Evolutionary conservation across 257 asterid species (phyloP), one percentile per base, ranked within the genome.

Genomic region (Striga asiatica): DNA sequence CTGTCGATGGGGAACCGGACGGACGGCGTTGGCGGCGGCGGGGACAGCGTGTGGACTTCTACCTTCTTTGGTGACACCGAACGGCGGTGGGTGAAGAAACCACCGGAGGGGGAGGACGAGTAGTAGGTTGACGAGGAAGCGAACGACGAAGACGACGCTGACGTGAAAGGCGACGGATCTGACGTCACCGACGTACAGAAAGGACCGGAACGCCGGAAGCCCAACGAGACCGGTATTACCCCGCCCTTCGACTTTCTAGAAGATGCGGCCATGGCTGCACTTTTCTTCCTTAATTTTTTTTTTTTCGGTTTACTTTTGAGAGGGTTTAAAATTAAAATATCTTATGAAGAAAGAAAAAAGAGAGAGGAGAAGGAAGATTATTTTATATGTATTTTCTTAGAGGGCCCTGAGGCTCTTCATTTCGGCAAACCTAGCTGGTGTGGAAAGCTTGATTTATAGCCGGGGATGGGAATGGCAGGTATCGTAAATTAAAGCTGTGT

Each of bases 61-160:
- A 89, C 95, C 76, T 94, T 94, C 72, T 94, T 74, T 11, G 95
- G 97, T 3, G 97, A 89, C 37, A 81, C 53, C 3, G 97, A 54
- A 6, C 97, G 83, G 51, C 72, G 81, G 1, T 70, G 58, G 28
- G 14, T 62, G 63, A 78, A 75, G 54, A 79, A 61, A 8, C 77
- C 66, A 8, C 68, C 24, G 1, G 83, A 68, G 9, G 76, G 38
- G 4, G 86, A 62, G 2, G 83, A 66, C 14, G 70, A 73, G 34
- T 81, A 79, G 64, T 73, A 81, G 53, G 66, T 62, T 10, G 80
- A 66, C 6, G 89, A 73, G 0, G 89, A 76, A 48, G 77, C 81
- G 27, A 73, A 83, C 23, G 76, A 56, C 0, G 71, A 58, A 1
- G 78, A 71, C 7, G 76, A 49, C 2, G 68, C 42, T 0, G 66